Evolutionary conservation across 768 basidiomycete genomes (phyloP).

Genomic region (Harrya chromipes): DNA sequence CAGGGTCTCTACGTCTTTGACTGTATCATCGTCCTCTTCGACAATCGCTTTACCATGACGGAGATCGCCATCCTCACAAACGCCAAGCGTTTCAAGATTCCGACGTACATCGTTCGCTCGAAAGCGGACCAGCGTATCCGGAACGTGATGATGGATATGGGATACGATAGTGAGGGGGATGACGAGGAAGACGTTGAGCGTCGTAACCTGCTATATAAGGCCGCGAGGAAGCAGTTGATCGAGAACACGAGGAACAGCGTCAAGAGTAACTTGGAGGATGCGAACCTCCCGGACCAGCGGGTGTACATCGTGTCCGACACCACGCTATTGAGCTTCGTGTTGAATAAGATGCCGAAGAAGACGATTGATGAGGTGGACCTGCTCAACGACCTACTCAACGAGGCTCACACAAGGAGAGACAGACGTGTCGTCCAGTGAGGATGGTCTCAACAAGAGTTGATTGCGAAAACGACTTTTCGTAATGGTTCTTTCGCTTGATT

Average conservation of each 20-base stretch:
- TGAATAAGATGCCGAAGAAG: too few species aligned
- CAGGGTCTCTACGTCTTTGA: too few species aligned
- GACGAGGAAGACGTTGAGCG: constrained; percentile 8
- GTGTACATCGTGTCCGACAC: too few species aligned
- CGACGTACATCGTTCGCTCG: constrained; percentile 33
- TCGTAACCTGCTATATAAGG: constrained; percentile 4
- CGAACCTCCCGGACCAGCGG: too few species aligned
- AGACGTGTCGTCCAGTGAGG: too few species aligned
- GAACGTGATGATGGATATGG: constrained; percentile 23
- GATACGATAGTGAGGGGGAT: constrained; percentile 19
- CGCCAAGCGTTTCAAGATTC: constrained; percentile 30
- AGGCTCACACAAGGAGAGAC: too few species aligned
- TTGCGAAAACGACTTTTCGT: too few species aligned
- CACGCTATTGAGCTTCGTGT: too few species aligned
- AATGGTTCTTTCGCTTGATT: too few species aligned
- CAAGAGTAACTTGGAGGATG: too few species aligned
- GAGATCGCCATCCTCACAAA: constrained; percentile 33
- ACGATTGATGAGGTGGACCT: constrained; percentile 7
- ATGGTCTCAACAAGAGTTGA: too few species aligned
- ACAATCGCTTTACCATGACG: constrained; percentile 33
- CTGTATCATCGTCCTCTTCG: constrained; percentile 33
- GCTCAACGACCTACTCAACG: background rate
- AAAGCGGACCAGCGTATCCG: constrained; percentile 33
- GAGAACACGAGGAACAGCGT: constrained; percentile 20
- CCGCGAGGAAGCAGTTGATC: constrained; percentile 22